Percentiles rank a stretch among this genome's conserved stretches.
Evolutionary conservation across 495 filamentous ascomycete genomes (phyloP).

Genomic region (Massariosphaeria phaeospora): DNA sequence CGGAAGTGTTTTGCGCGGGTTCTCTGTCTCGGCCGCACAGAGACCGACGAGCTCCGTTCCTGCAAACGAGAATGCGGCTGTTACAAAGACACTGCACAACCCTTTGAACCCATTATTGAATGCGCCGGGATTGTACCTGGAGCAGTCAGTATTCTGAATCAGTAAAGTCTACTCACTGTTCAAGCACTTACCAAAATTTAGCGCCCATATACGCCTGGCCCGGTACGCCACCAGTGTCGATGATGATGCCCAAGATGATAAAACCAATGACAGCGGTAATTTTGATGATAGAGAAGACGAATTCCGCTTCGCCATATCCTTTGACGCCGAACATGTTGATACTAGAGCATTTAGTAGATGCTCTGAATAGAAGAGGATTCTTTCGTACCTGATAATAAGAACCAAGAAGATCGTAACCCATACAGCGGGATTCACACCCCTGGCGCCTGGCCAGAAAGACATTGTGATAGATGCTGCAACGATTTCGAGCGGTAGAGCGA

Average conservation of each 20-base stretch:
- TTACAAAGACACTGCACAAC: constrained; percentile 88
- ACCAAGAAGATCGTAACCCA: constrained; percentile 61
- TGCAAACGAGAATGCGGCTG: constrained; percentile 85
- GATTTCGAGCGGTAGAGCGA: constrained; percentile 83
- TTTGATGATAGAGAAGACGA: constrained; percentile 53
- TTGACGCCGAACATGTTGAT: constrained; percentile 44
- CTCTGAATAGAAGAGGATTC: too few species aligned
- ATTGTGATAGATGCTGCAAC: constrained; percentile 91
- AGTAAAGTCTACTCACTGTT: too few species aligned
- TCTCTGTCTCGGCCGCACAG: constrained; percentile 81
- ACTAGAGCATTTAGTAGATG: too few species aligned
- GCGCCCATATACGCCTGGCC: constrained; percentile 60
- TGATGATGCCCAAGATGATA: constrained; percentile 42
- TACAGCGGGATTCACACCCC: constrained; percentile 58
- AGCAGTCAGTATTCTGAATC: not conserved
- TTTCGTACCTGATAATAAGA: constrained; percentile 34
- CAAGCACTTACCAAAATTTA: constrained; percentile 26
- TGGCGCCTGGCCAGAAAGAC: constrained; percentile 65
- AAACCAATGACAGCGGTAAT: constrained; percentile 64
- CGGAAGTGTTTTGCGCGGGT: constrained; percentile 83
- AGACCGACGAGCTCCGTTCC: constrained; percentile 91
- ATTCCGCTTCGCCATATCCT: constrained; percentile 44
- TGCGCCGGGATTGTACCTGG: constrained; percentile 74
- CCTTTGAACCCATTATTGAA: constrained; percentile 94
- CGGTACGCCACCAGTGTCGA: constrained; percentile 61